Base-by-base conservation (phyloP, 192 early-diverging fungal species). In the Linnemannia zychae region DNA sequence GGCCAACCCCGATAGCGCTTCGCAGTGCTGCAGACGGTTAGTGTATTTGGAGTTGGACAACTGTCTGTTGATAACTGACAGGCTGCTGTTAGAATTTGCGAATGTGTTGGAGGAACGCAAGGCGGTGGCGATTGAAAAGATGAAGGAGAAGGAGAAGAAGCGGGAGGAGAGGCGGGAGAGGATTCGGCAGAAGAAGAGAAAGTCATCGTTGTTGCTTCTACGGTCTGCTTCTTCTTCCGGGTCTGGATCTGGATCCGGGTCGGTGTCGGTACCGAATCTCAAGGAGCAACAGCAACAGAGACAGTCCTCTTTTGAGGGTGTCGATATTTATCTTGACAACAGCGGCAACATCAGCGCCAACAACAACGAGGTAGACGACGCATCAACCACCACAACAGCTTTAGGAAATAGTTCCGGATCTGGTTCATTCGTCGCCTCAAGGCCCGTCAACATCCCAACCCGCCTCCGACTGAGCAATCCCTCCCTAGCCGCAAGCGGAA, bases 21-120 rank as follows among this genome's bases (percentile, higher is more conserved):
- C 78, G 16, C 44, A 33, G 34, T 90, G 85, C 63, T 79, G 80
- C 24, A 44, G 71, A 20, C 53, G 81, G 12, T 33, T 91, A 28
- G 24, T 79, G 9, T 87, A 90, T 36, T 12, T 91, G 4, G 89
- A 90, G 70, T 71, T 91, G n/a, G 90, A 88, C 69, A 88, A 85
- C 15, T 90, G 89, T 71, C 71, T 73, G 15, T 34, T 81, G 69
- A 81, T 91, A 12, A 91, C 90, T 24, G 90, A 91, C 53, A 37
- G 79, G 4, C 57, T 82, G 3, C 69, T 91, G 17, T 75, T 88
- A 6, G 86, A 88, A 44, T 88, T 91, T 80, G 90, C 90, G 15
- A 82, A 69, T 11, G 78, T 87, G 28, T 50, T 91, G 34, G 81
- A 84, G 24, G 79, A 84, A 33, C 89, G 83, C 7, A 69, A 69